phyloP scores from a whole-genome alignment of 371 early-diverging fungal species.

The Mortierella sp. region DNA sequence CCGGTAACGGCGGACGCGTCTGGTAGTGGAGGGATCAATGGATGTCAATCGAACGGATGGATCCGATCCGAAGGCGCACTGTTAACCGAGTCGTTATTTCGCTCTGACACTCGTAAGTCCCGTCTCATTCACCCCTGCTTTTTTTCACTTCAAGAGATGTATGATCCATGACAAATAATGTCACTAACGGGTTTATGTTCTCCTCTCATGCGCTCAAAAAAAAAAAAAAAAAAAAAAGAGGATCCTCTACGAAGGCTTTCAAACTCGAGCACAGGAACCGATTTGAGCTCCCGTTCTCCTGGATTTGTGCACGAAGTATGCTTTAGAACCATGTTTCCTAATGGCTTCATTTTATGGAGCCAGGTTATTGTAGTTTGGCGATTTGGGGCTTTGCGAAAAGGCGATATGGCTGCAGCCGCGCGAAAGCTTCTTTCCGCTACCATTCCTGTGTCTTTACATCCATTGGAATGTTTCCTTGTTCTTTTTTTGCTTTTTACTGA shows the following conservation, averaged over 20 bases:
- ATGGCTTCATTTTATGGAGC: too few relatives aligned
- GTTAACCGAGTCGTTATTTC: constrained; percentile 3
- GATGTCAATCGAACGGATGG: constrained; percentile 15
- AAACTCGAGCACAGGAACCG: constrained; percentile 6
- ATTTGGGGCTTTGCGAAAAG: background rate
- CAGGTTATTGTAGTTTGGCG: background rate
- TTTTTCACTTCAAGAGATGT: background rate
- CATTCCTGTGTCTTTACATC: too few relatives aligned
- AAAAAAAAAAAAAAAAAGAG: too few relatives aligned
- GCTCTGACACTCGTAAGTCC: constrained; percentile 15
- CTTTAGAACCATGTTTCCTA: too few relatives aligned
- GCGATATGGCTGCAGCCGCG: too few relatives aligned
- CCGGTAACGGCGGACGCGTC: too few relatives aligned
- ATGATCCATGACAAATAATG: background rate
- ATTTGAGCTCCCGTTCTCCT: background rate
- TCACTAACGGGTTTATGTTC: too few relatives aligned
- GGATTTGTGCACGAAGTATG: constrained; percentile 10
- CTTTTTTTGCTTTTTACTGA: too few relatives aligned
- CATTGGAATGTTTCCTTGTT: too few relatives aligned
- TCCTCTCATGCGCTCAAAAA: too few relatives aligned
- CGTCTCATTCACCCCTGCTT: background rate
- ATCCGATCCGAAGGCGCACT: background rate
- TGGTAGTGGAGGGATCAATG: background rate
- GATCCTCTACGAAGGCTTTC: constrained; percentile 14
- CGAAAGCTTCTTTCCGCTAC: too few relatives aligned